Base-by-base conservation (phyloP, 495 filamentous ascomycete genomes). In the Tetracladium marchalianum region DNA sequence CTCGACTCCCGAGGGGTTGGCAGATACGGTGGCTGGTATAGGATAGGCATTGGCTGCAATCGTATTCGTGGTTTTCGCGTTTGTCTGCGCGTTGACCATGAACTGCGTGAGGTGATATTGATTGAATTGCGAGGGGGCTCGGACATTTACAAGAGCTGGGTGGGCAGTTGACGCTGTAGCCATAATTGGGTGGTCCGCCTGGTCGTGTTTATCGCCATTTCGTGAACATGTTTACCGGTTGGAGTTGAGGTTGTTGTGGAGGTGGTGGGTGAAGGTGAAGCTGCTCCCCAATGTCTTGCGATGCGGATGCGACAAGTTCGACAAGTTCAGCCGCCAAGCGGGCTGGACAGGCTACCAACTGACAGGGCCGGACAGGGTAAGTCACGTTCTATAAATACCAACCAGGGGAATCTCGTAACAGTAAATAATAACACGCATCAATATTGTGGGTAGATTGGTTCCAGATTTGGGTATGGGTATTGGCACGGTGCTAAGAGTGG, bases 101-200 rank as follows among this genome's bases (percentile, higher is more conserved):
- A 52, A 56, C 17, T 36, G 24, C 18, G 27, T 47, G 15, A 49
- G 19, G 18, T 45, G 39, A 35, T 57, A 55, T 19, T 47, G 42
- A 17, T 51, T 46, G 45, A 52, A 57, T 13, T 16, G 32, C 24
- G 53, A 54, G 4, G 51, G 40, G n/a, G 18, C 44, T 35, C 40
- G 36, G 35, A 31, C 46, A 9, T 39, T 50, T 34, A 56, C 46
- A 16, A 51, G 31, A 37, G 39, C 18, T 32, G 53, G 33, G 31
- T 39, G 47, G 13, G 39, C 39, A 13, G 39, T 47, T 43, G 54
- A 51, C 22, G 46, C 51, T 48, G 51, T 52, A 50, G 51, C 57
- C 57, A 60, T 60, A 12, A n/a, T n/a, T 41, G 39, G 18, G 12
- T 57, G 46, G 31, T 11, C 19, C 17, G 15, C 32, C 19, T 42